Conservation (phyloP, 306 rosid species). For the Cicer pinnatifidum region DNA sequence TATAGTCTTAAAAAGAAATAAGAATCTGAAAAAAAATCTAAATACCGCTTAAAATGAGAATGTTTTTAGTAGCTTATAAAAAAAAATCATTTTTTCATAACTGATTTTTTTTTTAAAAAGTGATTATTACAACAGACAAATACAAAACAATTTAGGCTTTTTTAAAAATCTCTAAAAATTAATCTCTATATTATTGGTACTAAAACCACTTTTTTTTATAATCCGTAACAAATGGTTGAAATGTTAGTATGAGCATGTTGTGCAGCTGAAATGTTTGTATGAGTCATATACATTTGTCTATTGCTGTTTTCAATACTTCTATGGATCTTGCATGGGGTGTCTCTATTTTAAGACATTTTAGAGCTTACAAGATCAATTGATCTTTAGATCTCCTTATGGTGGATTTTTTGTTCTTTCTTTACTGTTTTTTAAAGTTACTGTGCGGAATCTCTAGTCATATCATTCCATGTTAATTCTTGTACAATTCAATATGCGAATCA, state of each 20-base stretch:
- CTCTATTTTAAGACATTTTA: slow-evolving; percentile 9
- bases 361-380: slow-evolving; percentile 16
- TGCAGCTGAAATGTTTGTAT: background rate
- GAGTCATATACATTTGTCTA: slow-evolving; percentile 25
- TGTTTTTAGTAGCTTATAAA: too few relatives aligned
- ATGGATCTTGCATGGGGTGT: slow-evolving; percentile 21
- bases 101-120: too few relatives aligned
- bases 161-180: too few relatives aligned
- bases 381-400: slow-evolving; percentile 24
- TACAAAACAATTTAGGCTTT: too few relatives aligned
- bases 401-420: background rate
- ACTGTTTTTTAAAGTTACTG: background rate
- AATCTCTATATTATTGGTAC: too few relatives aligned
- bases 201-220: too few relatives aligned
- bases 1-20: too few relatives aligned
- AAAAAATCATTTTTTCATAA: too few relatives aligned
- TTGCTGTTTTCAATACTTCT: slow-evolving; percentile 39
- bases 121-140: too few relatives aligned
- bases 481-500: slow-evolving; percentile 5
- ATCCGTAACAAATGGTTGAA: too few relatives aligned
- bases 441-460: slow-evolving; percentile 32
- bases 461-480: slow-evolving; percentile 3
- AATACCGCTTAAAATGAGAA: too few relatives aligned
- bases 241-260: background rate
- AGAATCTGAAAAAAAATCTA: too few relatives aligned